phyloP scores from a whole-genome alignment of 139 green algal genomes.

The Chlorella sp. region DNA sequence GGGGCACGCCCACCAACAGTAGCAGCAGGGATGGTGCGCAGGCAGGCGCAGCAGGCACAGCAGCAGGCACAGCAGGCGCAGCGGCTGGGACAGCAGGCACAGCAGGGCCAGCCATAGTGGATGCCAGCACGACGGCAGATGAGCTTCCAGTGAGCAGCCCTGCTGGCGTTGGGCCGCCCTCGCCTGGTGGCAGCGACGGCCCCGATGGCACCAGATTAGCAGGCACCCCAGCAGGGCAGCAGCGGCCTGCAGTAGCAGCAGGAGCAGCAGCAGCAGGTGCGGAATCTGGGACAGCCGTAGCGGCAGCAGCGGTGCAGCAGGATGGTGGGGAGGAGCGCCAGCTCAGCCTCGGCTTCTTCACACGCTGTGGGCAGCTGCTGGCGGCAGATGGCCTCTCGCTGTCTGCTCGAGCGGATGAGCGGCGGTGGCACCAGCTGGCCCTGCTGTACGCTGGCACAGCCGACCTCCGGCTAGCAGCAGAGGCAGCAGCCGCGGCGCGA shows the following conservation, averaged over 20 bases:
- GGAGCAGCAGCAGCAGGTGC: not conserved
- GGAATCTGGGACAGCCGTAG: not conserved
- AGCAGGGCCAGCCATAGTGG: too few relatives aligned
- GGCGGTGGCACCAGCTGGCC: constrained; percentile 25
- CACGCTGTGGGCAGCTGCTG: constrained; percentile 1
- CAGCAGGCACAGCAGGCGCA: too few relatives aligned
- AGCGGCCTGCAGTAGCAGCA: constrained; percentile 1
- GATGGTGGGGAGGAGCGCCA: not conserved
- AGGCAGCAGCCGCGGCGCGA: not conserved
- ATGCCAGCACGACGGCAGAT: not conserved
- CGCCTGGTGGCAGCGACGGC: not conserved
- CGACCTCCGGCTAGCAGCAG: not conserved
- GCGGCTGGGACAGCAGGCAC: too few relatives aligned
- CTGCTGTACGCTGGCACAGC: constrained; percentile 9
- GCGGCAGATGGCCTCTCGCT: not conserved
- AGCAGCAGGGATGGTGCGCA: not conserved
- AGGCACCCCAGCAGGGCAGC: constrained; percentile 3
- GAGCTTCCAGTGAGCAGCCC: not conserved
- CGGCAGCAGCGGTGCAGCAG: not conserved
- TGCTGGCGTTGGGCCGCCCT: too few relatives aligned
- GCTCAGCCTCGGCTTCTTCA: constrained; percentile 14
- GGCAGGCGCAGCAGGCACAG: not conserved
- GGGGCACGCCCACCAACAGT: not conserved
- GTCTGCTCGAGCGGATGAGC: not conserved
- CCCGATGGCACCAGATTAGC: constrained; percentile 9